Conservation (phyloP, 1,284 basidiomycete genomes). For the Bondarzewia mesenterica region DNA sequence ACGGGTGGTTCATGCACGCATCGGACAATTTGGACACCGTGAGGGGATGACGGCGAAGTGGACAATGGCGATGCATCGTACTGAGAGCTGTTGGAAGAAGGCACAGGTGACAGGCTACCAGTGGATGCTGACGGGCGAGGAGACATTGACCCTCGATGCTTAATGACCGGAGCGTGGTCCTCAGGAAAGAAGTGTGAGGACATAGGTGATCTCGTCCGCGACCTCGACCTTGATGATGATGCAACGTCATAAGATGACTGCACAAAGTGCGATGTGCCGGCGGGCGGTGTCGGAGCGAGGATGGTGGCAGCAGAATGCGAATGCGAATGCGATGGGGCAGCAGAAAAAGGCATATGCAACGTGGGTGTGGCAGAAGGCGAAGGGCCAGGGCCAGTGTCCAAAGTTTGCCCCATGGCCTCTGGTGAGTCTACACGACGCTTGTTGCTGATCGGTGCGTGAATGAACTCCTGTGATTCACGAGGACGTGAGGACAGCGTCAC, state of each 20-base stretch:
- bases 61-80: constrained; percentile 25
- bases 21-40: constrained; percentile 1
- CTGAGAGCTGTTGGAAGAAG: constrained; percentile 27
- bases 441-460: constrained; percentile 3
- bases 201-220: constrained; percentile 9
- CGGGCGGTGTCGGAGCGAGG: constrained; percentile 24
- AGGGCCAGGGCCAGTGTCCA: constrained; percentile 4
- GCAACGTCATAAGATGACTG: neutral
- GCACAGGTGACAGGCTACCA: constrained; percentile 25
- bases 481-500: neutral
- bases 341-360: constrained; percentile 9
- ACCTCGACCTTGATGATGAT: constrained; percentile 7
- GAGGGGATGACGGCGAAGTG: constrained; percentile 25
- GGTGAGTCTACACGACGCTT: constrained; percentile 3
- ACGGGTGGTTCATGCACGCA: neutral
- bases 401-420: constrained; percentile 2
- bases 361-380: constrained; percentile 13
- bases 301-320: constrained; percentile 27
- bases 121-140: constrained; percentile 24
- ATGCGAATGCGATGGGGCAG: constrained; percentile 18
- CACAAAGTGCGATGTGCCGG: constrained; percentile 9
- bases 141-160: constrained; percentile 5
- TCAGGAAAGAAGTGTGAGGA: constrained; percentile 1
- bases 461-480: constrained; percentile 5
- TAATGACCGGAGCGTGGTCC: constrained; percentile 6